phyloP scores from a whole-genome alignment of 2,329 filamentous ascomycete species.

The Rhytidhysteron rufulum region DNA sequence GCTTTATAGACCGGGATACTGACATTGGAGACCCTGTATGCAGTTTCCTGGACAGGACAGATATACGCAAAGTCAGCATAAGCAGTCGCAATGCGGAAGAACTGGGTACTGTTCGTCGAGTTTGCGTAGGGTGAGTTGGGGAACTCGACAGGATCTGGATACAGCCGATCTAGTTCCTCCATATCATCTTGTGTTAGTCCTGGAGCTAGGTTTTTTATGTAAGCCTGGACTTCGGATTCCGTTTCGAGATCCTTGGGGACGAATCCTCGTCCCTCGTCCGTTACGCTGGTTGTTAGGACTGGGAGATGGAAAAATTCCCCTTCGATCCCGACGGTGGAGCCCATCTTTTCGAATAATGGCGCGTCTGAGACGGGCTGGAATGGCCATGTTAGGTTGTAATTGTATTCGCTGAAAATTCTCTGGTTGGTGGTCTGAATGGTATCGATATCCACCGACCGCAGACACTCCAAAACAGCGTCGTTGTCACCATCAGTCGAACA shows the following conservation, averaged over 20 bases:
- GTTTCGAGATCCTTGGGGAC: not conserved
- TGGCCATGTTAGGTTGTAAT: slow-evolving; percentile 45
- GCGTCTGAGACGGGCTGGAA: slow-evolving; percentile 49
- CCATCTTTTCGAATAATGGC: slow-evolving; percentile 31
- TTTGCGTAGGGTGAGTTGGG: not conserved
- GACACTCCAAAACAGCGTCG: slow-evolving; percentile 35
- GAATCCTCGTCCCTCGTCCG: not conserved
- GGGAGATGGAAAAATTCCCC: slow-evolving; percentile 33
- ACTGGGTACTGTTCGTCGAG: not conserved
- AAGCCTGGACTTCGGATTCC: not conserved
- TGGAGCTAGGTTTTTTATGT: not conserved
- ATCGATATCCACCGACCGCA: slow-evolving; percentile 34
- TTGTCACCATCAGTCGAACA: slow-evolving; percentile 16
- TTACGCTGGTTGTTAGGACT: slow-evolving; percentile 19
- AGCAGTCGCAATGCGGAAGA: not conserved
- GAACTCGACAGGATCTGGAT: not conserved
- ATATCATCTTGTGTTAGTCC: not conserved
- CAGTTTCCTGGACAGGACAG: slow-evolving; percentile 32
- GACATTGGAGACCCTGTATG: slow-evolving; percentile 17
- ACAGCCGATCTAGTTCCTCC: not conserved
- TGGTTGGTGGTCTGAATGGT: slow-evolving; percentile 40
- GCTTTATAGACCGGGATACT: slow-evolving; percentile 28
- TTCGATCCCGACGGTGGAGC: slow-evolving; percentile 25
- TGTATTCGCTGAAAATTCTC: slow-evolving; percentile 36
- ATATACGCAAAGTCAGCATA: slow-evolving; percentile 35